Evolutionary conservation across 2,329 filamentous ascomycete genomes (phyloP), one percentile per base, ranked within the genome.

Genomic region (Cryoendolithus antarcticus): DNA sequence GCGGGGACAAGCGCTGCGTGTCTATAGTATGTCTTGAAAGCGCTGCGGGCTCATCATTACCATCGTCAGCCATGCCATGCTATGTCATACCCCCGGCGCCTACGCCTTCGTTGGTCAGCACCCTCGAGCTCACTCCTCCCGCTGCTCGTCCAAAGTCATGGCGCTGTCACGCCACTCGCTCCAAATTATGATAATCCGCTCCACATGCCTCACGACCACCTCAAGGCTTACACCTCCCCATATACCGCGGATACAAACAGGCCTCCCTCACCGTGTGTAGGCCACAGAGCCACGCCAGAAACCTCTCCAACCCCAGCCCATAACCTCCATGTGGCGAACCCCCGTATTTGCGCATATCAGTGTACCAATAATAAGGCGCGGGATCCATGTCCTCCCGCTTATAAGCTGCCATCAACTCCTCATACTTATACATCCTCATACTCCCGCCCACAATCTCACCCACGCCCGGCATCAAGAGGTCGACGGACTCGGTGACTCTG

Each of bases 281-380:
- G 49, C 72, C 75, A 59, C 75, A 80, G 57, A 80, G 59, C 76
- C 76, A 80, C 35, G 76, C 76, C 36, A 80, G 62, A 65, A 80
- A 80, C 34, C 89, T 77, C 71, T 96, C 89, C 37, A 94, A 72
- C 51, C 91, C 91, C 35, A 98, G 72, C 38, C 89, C 89, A 61
- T 94, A 96, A 40, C 89, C 88, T 47, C 86, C 86, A 63, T 96
- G 89, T 21, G 86, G 86, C 33, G 82, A 86, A 39, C 82, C 86
- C 40, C 91, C 91, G 58, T 96, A 94, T 84, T 91, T 93, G 59
- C 88, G 74, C 74, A 94, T 86, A 66, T 95, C 91, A 27, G 86
- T 93, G 69, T 96, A 98, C 91, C 91, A 98, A 72, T 93, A 96
- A 67, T 96, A 96, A 34, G 81, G 79, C 52, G 74, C 75, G 12